These are phyloP conservation scores for Vitrella brassicaformis DNA, from an alignment of 73 alveolate genomes.

Conservation along the genomic window DNA sequence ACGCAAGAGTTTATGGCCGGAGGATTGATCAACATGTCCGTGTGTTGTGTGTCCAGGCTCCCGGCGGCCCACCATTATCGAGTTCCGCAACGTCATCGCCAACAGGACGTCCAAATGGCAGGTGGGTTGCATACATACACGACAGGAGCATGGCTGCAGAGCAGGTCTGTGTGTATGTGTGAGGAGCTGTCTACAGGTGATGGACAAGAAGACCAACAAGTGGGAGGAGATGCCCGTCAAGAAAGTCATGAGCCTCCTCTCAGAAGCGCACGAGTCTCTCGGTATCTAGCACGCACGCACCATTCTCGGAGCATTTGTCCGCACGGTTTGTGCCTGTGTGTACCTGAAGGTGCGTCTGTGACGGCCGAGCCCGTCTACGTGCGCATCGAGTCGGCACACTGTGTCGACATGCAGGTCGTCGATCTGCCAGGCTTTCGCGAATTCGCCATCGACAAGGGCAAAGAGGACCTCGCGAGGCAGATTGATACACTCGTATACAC, in stretches of 20 bases:
- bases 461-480: conserved; percentile 20
- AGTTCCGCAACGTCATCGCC: conserved; percentile 28
- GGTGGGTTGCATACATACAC: too few relatives aligned
- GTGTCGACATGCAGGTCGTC: conserved; percentile 36
- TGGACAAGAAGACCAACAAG: conserved; percentile 10
- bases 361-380: conserved; percentile 25
- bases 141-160: too few relatives aligned
- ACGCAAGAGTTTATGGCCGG: conserved; percentile 1
- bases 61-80: conserved; percentile 29
- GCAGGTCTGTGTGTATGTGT: too few relatives aligned
- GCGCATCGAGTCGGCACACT: conserved; percentile 26
- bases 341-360: conserved; percentile 10
- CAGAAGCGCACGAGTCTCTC: conserved; percentile 13
- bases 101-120: conserved; percentile 11
- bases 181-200: conserved; percentile 1
- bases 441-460: conserved; percentile 14
- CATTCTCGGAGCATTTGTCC: too few relatives aligned
- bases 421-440: conserved; percentile 38
- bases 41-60: conserved; percentile 2
- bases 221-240: conserved; percentile 19
- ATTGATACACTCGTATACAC: not conserved
- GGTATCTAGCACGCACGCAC: too few relatives aligned
- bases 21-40: not conserved
- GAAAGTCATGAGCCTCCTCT: conserved; percentile 15
- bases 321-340: too few relatives aligned